Base-by-base conservation (phyloP, 768 basidiomycete species). In the Pholiota microspora region DNA sequence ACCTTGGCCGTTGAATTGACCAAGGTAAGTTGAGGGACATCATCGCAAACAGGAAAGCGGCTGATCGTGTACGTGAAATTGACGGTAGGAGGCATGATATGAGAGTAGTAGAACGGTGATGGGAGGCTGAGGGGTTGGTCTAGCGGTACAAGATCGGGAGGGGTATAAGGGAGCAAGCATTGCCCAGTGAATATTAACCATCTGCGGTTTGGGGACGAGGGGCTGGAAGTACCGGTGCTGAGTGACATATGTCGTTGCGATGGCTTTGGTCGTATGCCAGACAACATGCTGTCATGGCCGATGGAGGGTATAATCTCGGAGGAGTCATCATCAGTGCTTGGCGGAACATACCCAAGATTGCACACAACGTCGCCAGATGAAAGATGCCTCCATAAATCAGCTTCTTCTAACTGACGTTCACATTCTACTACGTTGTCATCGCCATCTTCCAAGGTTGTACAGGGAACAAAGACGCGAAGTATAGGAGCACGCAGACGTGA, bases 151-250 rank as follows among this genome's bases (percentile, higher is more conserved):
- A 83, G 67, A 3, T 76, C 72, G 2, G 84, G 82, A 0, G 85
- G 85, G 28, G 67, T 72, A 68, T 83, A 90, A 0, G 85, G 84
- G 23, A 83, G 70, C 28, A 93, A 81, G 23, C 69, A 64, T 16
- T 74, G 60, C 4, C 90, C 91, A 57, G 88, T 80, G 64, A 82
- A 93, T n/a, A 93, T 60, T 16, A 93, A 76, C 91, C 91, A 93
- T 40, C 77, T 78, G 32, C 68, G 61, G 50, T 48, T 58, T 3
- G 59, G 57, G 51, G 49, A 46, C 6, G 51, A 45, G 21, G 62
- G 44, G 36, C 59, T 51, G 40, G 45, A 51, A 50, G 48, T 54
- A 40, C 45, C 62, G 56, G 29, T 16, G 6, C 21, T 49, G 53
- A 13, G 21, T 44, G 53, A 18, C 13, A 29, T n/a, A 48, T 38